phyloP scores from a whole-genome alignment of 176 grass and related monocot species.

The Aegilops umbellulata region DNA sequence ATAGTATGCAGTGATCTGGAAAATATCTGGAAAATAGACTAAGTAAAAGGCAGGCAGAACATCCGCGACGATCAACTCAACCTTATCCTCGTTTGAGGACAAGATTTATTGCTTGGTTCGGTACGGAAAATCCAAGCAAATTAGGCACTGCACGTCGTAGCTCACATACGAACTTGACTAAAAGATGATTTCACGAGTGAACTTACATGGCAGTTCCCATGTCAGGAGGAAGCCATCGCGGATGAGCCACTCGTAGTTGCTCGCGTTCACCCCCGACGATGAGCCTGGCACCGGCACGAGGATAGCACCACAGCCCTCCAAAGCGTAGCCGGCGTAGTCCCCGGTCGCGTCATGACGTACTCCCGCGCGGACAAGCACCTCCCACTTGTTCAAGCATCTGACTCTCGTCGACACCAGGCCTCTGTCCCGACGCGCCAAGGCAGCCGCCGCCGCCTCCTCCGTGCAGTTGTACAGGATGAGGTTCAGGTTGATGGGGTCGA shows the following conservation, averaged over 20 bases:
- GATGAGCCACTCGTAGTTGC: neutral
- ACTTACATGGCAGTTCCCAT: neutral
- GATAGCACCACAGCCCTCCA: rapidly evolving
- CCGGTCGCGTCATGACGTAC: rapidly evolving
- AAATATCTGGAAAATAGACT: no score
- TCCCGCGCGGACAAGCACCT: neutral
- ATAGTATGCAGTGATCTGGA: no score
- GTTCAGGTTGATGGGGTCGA: neutral
- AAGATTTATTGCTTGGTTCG: no score
- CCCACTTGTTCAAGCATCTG: neutral
- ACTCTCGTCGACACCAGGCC: neutral
- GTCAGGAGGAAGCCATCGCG: neutral
- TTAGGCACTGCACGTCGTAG: no score
- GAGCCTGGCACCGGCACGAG: neutral
- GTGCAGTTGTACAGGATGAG: neutral
- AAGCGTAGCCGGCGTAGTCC: rapidly evolving
- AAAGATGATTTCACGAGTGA: neutral
- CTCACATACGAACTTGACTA: no score
- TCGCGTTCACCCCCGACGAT: neutral
- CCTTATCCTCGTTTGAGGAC: no score
- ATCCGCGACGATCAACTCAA: no score
- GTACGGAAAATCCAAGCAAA: no score
- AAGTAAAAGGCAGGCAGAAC: no score
- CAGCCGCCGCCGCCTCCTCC: no score
- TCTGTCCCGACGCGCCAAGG: neutral